A percentile compares a stretch with the other conserved stretches of the same genome.
phyloP scores from a whole-genome alignment of 768 basidiomycete species.

The Kwoniella europaea region DNA sequence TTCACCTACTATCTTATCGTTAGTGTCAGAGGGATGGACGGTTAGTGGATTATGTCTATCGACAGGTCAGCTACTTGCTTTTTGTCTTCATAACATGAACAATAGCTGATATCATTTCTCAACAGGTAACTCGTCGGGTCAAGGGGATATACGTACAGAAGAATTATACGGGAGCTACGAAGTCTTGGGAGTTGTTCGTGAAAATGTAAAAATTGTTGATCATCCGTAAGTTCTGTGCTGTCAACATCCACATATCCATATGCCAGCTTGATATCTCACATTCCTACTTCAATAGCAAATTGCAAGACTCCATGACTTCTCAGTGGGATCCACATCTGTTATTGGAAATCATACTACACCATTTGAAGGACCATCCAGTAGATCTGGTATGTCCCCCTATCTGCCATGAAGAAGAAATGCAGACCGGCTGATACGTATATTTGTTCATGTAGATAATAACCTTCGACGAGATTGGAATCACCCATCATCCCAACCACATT shows the following conservation, averaged over 20 bases:
- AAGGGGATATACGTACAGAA: slow-evolving; percentile 66
- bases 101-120: no score
- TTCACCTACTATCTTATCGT: slow-evolving; percentile 74
- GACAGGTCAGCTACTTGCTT: no score
- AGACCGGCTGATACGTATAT: not conserved
- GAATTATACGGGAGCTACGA: slow-evolving; percentile 73
- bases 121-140: slow-evolving; percentile 78
- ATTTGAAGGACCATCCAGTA: slow-evolving; percentile 67
- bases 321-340: slow-evolving; percentile 64
- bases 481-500: slow-evolving; percentile 84
- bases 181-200: slow-evolving; percentile 67
- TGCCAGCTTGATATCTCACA: no score
- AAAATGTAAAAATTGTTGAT: slow-evolving; percentile 69
- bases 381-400: slow-evolving; percentile 63
- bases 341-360: slow-evolving; percentile 64
- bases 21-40: slow-evolving; percentile 59
- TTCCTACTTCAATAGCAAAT: not conserved
- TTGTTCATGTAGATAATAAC: slow-evolving; percentile 72
- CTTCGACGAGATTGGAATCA: slow-evolving; percentile 77
- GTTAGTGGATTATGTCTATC: slow-evolving; percentile 76
- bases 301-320: slow-evolving; percentile 26
- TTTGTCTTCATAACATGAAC: no score
- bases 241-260: no score
- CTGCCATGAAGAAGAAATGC: not conserved
- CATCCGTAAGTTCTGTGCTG: slow-evolving; percentile 66